Conservation (phyloP, 306 rosid genomes). For the Cucumis cinereus region DNA sequence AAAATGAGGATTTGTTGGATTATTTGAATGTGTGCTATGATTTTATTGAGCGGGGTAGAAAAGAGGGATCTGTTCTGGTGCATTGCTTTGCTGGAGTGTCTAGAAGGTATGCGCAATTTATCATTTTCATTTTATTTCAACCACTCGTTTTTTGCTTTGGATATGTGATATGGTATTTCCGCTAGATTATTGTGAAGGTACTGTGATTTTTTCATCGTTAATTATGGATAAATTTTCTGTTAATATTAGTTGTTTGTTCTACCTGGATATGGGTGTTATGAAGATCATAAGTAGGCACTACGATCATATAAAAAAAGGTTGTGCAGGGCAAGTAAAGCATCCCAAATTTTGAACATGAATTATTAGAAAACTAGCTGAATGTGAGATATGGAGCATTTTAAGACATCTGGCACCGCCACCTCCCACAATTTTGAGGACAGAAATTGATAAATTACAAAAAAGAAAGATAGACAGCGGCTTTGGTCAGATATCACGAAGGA, state of each 20-base stretch:
- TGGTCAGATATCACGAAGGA: no score
- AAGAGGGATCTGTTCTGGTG: constrained; percentile 76
- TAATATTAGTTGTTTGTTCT: not conserved
- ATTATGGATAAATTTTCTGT: not conserved
- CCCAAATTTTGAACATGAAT: not conserved
- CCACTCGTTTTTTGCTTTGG: not conserved
- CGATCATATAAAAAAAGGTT: not conserved
- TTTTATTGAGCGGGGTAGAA: constrained; percentile 60
- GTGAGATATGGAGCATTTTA: not conserved
- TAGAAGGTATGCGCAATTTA: constrained; percentile 43
- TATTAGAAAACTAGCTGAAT: not conserved
- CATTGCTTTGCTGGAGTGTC: constrained; percentile 99
- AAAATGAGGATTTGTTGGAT: constrained; percentile 66
- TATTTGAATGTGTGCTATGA: constrained; percentile 69
- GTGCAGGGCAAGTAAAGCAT: not conserved
- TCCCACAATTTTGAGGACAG: not conserved
- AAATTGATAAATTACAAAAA: no score
- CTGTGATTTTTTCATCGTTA: not conserved
- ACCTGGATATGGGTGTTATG: not conserved
- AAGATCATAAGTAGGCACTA: no score
- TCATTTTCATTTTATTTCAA: not conserved
- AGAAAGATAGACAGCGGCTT: no score
- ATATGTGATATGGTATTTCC: not conserved
- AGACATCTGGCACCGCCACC: not conserved
- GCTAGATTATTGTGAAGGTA: not conserved